Conservation (phyloP, 2,329 filamentous ascomycete genomes). For the Endoconidiophora polonica region DNA sequence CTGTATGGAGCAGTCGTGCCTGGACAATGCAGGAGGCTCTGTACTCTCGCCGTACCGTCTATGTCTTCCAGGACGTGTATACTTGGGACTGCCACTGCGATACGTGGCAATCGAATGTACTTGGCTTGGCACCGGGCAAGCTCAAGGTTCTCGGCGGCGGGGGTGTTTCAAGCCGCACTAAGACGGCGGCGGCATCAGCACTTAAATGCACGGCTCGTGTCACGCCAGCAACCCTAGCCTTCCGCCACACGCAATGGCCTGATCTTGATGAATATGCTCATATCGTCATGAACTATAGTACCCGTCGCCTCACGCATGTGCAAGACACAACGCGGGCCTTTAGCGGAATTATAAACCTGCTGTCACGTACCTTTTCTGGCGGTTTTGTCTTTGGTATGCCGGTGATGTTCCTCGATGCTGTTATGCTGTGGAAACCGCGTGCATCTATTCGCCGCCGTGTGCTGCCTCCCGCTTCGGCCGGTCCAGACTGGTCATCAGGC, state of each 20-base stretch:
- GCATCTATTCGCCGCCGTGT: constrained; percentile 24
- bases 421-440: constrained; percentile 28
- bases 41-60: constrained; percentile 27
- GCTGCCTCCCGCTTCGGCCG: constrained; percentile 9
- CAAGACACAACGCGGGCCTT: constrained; percentile 29
- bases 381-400: constrained; percentile 31
- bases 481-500: neutral
- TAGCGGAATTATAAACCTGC: constrained; percentile 25
- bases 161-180: neutral
- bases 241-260: constrained; percentile 27
- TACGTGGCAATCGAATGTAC: constrained; percentile 20
- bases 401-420: constrained; percentile 28
- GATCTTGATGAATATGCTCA: constrained; percentile 30
- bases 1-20: constrained; percentile 24
- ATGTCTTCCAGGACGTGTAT: constrained; percentile 27
- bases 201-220: constrained; percentile 22
- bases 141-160: constrained; percentile 14
- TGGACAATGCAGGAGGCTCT: constrained; percentile 29
- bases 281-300: constrained; percentile 28
- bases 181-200: constrained; percentile 2
- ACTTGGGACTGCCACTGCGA: constrained; percentile 32
- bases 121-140: constrained; percentile 10
- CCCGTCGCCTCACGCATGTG: constrained; percentile 23
- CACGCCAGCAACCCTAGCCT: constrained; percentile 21
- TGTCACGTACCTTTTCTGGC: constrained; percentile 25